Percentiles rank a stretch among this genome's conserved stretches.
Conservation (phyloP, 2,329 filamentous ascomycete genomes). For the Phialemonium atrogriseum region DNA sequence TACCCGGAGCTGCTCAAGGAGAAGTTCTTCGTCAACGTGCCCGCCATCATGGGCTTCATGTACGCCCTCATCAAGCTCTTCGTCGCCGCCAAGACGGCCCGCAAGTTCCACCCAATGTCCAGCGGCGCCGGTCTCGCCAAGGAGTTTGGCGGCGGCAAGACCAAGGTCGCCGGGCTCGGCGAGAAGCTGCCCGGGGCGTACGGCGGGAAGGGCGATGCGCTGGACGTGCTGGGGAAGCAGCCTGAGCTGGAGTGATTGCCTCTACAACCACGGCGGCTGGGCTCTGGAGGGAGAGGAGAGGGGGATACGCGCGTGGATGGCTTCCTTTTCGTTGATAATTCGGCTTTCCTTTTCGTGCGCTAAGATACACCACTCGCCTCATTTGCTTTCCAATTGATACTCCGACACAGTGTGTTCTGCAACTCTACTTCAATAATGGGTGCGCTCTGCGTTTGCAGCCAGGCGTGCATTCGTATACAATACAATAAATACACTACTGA, state of each 20-base stretch:
- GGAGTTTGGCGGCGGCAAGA: conserved; percentile 37
- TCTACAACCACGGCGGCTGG: no score
- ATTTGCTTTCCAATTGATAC: no score
- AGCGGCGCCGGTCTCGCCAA: conserved; percentile 62
- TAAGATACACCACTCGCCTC: no score
- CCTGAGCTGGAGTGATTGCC: conserved; percentile 15
- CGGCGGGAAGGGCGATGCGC: conserved; percentile 56
- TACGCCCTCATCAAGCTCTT: conserved; percentile 70
- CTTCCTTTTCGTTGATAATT: no score
- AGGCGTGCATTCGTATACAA: no score
- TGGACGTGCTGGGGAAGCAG: conserved; percentile 16
- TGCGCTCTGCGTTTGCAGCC: no score
- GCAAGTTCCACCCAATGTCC: conserved; percentile 71
- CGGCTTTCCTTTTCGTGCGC: no score
- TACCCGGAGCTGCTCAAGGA: conserved; percentile 84
- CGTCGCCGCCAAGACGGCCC: conserved; percentile 62
- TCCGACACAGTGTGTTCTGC: no score
- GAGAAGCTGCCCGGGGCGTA: conserved; percentile 65
- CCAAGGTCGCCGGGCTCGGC: conserved; percentile 47
- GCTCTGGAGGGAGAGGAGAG: no score
- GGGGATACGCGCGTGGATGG: no score
- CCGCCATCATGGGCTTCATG: conserved; percentile 82
- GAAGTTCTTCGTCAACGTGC: conserved; percentile 96
- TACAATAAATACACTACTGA: no score
- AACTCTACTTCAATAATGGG: no score